Percentiles rank a stretch among this genome's conserved stretches.
phyloP scores from a whole-genome alignment of 2,329 filamentous ascomycete genomes.

The Calonectria pteridis region DNA sequence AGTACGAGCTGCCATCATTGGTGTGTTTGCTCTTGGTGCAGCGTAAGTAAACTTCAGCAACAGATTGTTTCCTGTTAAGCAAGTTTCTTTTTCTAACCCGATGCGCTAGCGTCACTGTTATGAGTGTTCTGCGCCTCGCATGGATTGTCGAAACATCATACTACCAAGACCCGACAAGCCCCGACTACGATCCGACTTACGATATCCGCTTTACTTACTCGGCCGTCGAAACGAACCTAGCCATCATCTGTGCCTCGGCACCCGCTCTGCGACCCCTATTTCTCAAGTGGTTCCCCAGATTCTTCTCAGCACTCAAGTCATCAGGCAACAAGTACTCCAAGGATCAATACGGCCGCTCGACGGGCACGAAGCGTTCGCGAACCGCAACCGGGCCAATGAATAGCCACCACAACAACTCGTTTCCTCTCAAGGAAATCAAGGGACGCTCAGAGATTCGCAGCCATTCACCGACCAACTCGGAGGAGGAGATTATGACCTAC shows the following conservation, averaged over 20 bases:
- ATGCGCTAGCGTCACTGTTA: slow-evolving; percentile 46
- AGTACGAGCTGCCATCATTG: slow-evolving; percentile 54
- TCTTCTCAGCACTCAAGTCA: slow-evolving; percentile 44
- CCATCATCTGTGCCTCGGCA: slow-evolving; percentile 52
- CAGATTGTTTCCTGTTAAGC: not conserved
- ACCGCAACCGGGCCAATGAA: slow-evolving; percentile 10
- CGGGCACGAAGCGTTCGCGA: slow-evolving; percentile 29
- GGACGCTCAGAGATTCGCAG: slow-evolving; percentile 49
- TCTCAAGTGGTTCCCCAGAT: slow-evolving; percentile 49
- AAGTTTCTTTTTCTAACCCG: not conserved
- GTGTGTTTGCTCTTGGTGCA: slow-evolving; percentile 54
- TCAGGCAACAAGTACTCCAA: slow-evolving; percentile 29
- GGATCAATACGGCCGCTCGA: slow-evolving; percentile 27
- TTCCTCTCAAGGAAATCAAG: slow-evolving; percentile 46
- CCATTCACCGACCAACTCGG: slow-evolving; percentile 48
- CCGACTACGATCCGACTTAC: slow-evolving; percentile 39
- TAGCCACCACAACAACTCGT: slow-evolving; percentile 31
- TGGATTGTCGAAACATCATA: slow-evolving; percentile 40
- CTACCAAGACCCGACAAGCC: slow-evolving; percentile 12
- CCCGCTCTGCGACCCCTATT: slow-evolving; percentile 52
- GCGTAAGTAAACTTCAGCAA: slow-evolving; percentile 46
- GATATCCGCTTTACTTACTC: slow-evolving; percentile 50
- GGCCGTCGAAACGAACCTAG: slow-evolving; percentile 52
- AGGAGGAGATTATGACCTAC: slow-evolving; percentile 56
- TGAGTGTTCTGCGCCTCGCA: slow-evolving; percentile 50